Evolutionary conservation across 495 filamentous ascomycete genomes (phyloP), one percentile per base, ranked within the genome.

Genomic region (Neurospora hispaniola): DNA sequence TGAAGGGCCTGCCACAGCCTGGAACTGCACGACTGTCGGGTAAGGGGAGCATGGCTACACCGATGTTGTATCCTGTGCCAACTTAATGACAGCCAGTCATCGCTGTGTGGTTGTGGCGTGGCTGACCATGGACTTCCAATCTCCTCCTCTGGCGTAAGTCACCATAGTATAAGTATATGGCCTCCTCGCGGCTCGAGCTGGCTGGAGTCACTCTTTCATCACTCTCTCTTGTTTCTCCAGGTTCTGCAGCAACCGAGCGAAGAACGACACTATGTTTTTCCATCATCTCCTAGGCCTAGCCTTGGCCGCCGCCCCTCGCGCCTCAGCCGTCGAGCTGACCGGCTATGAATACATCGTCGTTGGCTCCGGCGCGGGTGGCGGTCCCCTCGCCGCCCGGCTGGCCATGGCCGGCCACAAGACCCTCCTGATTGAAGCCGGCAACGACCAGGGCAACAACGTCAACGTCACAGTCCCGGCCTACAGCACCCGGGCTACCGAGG

Each of bases 331-430:
- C 40, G 42, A 75, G 23, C 77, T 80, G 27, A 78, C 72, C 11
- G 80, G 75, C 31, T 90, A 90, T 76, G 89, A 91, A 68, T 91
- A 90, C 76, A 82, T 91, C 42, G 82, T 91, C 10, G 85, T 91
- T 4, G 89, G 90, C n/a, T 88, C 85, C 44, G 89, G 89, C 16
- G 84, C 89, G 6, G 89, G 89, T 14, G 89, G 89, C 16, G 87
- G 87, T 16, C 88, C 88, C 1, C 78, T 91, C 8, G 89, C 89
- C 8, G 86, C 88, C 20, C 84, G 86, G 12, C 84, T 91, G 4
- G 89, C 89, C 9, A 80, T 87, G n/a, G 86, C 87, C 20, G 88
- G 88, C 4, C 84, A 88, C 78, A 88, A 82, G 70, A 85, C 85
- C 0, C 84, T 90, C 2, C 79, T 91, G 4, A 81, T 91, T 48